phyloP scores from a whole-genome alignment of 495 filamentous ascomycete genomes.

The Neurospora hispaniola region DNA sequence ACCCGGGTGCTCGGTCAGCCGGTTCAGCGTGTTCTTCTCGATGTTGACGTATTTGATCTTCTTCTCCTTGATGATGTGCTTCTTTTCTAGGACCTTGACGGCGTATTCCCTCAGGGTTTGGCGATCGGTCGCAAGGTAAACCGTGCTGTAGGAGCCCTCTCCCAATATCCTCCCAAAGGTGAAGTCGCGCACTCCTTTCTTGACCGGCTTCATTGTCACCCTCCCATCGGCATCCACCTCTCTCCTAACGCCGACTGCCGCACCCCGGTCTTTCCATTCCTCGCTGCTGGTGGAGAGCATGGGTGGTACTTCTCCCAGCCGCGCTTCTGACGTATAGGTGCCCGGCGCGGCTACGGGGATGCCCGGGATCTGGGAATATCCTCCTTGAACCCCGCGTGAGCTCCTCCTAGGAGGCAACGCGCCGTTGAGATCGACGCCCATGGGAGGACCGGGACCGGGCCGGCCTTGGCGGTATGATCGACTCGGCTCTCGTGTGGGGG shows the following conservation, averaged over 20 bases:
- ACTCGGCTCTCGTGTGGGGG: constrained; percentile 58
- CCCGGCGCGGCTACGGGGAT: constrained; percentile 27
- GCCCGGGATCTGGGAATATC: constrained; percentile 33
- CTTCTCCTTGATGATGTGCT: constrained; percentile 99
- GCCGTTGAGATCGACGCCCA: constrained; percentile 41
- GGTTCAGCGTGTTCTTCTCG: constrained; percentile 95
- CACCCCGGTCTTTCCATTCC: constrained; percentile 92
- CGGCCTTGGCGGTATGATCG: constrained; percentile 55
- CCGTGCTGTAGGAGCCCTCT: constrained; percentile 97
- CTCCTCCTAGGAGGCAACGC: constrained; percentile 55
- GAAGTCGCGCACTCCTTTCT: constrained; percentile 97
- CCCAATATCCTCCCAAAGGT: constrained; percentile 85
- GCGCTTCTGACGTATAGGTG: constrained; percentile 33
- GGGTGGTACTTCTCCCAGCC: constrained; percentile 32
- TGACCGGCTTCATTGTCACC: constrained; percentile 70
- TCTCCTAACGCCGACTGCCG: constrained; percentile 65
- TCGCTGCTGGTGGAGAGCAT: constrained; percentile 65
- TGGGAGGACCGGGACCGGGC: constrained; percentile 32
- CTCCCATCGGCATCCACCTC: constrained; percentile 78
- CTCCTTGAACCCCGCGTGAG: constrained; percentile 49
- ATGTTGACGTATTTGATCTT: constrained; percentile 99
- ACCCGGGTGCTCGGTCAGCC: constrained; percentile 90
- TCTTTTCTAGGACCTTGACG: constrained; percentile 96
- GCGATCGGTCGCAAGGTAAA: constrained; percentile 87
- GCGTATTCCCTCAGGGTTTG: constrained; percentile 95